These are phyloP conservation scores for Colletotrichum magnum DNA, from an alignment of 2,329 filamentous ascomycete species.

Conservation along the genomic window DNA sequence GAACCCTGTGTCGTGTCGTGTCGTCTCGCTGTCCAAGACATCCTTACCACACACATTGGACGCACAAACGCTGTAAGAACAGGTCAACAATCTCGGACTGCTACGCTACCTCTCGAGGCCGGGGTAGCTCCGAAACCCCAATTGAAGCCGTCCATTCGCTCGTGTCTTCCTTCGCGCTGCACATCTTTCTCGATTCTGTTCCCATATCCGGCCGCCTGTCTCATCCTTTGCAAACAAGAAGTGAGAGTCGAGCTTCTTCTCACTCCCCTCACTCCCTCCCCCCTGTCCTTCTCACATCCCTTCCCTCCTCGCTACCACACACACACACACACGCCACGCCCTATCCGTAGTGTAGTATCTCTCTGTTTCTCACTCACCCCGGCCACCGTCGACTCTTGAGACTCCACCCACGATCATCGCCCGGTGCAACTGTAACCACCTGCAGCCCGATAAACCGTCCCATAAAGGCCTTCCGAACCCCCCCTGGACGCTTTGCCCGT, in stretches of 20 bases:
- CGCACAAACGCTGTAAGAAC: background rate
- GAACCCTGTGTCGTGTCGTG: background rate
- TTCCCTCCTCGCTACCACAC: background rate
- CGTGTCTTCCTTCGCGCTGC: slow-evolving; percentile 6
- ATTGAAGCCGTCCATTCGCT: slow-evolving; percentile 10
- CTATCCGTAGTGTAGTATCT: background rate
- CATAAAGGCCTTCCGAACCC: slow-evolving; percentile 28
- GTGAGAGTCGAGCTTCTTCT: background rate
- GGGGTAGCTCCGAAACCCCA: slow-evolving; percentile 26
- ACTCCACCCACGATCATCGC: slow-evolving; percentile 39
- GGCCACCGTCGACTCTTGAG: slow-evolving; percentile 8
- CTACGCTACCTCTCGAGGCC: slow-evolving; percentile 32
- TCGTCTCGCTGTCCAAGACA: background rate
- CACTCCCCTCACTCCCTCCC: slow-evolving; percentile 1
- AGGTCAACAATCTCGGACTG: slow-evolving; percentile 9
- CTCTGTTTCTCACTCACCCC: slow-evolving; percentile 23
- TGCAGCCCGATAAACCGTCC: slow-evolving; percentile 34
- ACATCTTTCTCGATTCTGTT: slow-evolving; percentile 5
- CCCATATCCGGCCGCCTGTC: background rate
- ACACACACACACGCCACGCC: background rate
- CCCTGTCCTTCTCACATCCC: background rate
- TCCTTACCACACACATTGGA: slow-evolving; percentile 5
- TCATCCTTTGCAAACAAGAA: slow-evolving; percentile 3
- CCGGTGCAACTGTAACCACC: slow-evolving; percentile 37
- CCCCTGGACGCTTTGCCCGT: background rate